phyloP scores from a whole-genome alignment of 2,329 filamentous ascomycete genomes.

The Magnaporthales sp. region DNA sequence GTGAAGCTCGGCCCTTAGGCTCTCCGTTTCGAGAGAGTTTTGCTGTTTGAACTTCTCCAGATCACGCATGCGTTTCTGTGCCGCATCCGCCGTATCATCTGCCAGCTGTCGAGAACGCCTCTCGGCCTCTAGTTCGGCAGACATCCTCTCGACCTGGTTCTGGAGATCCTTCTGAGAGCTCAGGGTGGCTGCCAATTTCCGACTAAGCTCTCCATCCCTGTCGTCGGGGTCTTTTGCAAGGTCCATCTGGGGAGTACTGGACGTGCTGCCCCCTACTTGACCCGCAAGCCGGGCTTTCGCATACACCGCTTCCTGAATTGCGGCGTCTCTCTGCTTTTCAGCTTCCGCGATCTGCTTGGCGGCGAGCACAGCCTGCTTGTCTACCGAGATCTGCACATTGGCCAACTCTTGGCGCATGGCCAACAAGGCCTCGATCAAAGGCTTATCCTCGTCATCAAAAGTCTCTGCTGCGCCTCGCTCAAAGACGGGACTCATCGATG shows the following conservation, averaged over 20 bases:
- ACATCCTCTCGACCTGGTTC: conserved; percentile 60
- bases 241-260: conserved; percentile 50
- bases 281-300: conserved; percentile 88
- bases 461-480: conserved; percentile 70
- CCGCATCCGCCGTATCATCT: conserved; percentile 77
- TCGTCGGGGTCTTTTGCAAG: conserved; percentile 53
- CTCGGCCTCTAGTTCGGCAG: conserved; percentile 69
- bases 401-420: conserved; percentile 84
- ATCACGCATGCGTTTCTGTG: conserved; percentile 75
- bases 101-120: conserved; percentile 72
- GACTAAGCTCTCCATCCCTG: conserved; percentile 65
- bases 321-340: conserved; percentile 87
- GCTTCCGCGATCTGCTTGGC: conserved; percentile 88
- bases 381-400: conserved; percentile 83
- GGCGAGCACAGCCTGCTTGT: conserved; percentile 76
- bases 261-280: conserved; percentile 56
- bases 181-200: conserved; percentile 74
- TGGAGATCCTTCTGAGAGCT: conserved; percentile 75
- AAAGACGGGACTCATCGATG: conserved; percentile 60
- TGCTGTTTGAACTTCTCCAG: conserved; percentile 78
- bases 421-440: conserved; percentile 83
- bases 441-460: conserved; percentile 86
- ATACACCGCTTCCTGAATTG: conserved; percentile 92
- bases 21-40: conserved; percentile 77
- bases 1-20: conserved; percentile 77